Evolutionary conservation across 1,284 basidiomycete species (phyloP).

Genomic region (Flammula alnicola): DNA sequence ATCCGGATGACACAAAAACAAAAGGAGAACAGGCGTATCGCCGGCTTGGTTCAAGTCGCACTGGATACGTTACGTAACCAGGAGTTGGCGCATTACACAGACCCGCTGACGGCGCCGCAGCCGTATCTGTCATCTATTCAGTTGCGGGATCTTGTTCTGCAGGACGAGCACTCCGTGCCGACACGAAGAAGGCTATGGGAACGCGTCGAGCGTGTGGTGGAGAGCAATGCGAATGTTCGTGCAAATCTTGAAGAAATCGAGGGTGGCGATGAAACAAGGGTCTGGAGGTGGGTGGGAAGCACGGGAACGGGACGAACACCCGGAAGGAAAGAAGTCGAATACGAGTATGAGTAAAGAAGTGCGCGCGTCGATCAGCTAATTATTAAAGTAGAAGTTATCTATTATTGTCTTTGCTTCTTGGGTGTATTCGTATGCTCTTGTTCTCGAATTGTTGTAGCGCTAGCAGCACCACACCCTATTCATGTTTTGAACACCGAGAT

Average conservation of each 20-base stretch:
- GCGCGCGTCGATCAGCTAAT: background rate
- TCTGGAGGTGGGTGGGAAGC: slow-evolving; percentile 83
- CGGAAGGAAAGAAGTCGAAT: slow-evolving; percentile 25
- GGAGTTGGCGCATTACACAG: slow-evolving; percentile 84
- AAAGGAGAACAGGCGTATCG: slow-evolving; percentile 73
- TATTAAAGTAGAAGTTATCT: slow-evolving; percentile 6
- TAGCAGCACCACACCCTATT: background rate
- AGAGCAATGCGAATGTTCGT: slow-evolving; percentile 94
- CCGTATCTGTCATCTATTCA: slow-evolving; percentile 89
- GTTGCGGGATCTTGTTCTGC: slow-evolving; percentile 88
- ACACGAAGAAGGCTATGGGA: slow-evolving; percentile 81
- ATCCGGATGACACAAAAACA: slow-evolving; percentile 53
- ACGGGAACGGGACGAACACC: slow-evolving; percentile 37
- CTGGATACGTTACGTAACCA: slow-evolving; percentile 86
- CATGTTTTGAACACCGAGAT: background rate
- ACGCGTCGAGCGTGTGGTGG: slow-evolving; percentile 86
- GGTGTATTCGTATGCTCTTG: background rate
- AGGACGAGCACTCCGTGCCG: slow-evolving; percentile 77
- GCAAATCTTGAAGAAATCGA: slow-evolving; percentile 86
- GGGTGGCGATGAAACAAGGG: slow-evolving; percentile 87
- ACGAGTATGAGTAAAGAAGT: slow-evolving; percentile 5
- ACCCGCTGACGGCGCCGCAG: slow-evolving; percentile 78
- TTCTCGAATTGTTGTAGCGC: background rate
- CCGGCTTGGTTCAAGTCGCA: slow-evolving; percentile 79
- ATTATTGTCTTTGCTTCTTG: background rate